Conservation (phyloP, 371 early-diverging fungal species). For the Batrachochytrium dendrobatidis region DNA sequence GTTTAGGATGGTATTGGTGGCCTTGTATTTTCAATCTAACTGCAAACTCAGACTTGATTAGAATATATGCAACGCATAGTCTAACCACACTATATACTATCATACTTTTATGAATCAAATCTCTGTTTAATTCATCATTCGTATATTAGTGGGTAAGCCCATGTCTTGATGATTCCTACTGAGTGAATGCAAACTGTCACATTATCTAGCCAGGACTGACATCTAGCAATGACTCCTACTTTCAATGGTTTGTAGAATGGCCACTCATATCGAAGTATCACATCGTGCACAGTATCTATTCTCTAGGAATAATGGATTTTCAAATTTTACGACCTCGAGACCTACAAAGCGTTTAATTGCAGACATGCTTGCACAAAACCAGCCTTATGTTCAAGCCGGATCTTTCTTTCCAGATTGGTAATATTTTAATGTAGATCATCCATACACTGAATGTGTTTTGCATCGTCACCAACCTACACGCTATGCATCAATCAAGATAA, state of each 20-base stretch:
- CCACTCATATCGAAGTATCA: background rate
- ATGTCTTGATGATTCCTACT: no score
- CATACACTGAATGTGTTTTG: background rate
- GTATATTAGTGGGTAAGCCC: no score
- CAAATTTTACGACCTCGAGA: background rate
- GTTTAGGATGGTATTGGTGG: no score
- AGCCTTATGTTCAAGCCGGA: background rate
- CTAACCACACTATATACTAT: no score
- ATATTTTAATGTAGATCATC: background rate
- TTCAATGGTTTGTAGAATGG: background rate
- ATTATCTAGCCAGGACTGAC: no score
- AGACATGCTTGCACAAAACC: background rate
- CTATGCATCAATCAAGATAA: background rate
- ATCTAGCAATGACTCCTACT: no score
- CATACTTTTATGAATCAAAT: no score
- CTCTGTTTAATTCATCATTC: no score
- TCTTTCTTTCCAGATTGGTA: slow-evolving; percentile 2
- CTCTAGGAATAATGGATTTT: background rate
- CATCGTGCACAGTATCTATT: background rate
- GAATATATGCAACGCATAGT: no score
- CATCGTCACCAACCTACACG: background rate
- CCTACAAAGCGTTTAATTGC: background rate
- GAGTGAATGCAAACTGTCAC: no score
- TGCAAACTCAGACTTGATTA: no score
- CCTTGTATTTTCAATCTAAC: no score